Percentiles rank a stretch among this genome's conserved stretches.
These are phyloP conservation scores for Quillaja saponaria DNA, from an alignment of 306 rosid genomes.

Conservation along the genomic window DNA sequence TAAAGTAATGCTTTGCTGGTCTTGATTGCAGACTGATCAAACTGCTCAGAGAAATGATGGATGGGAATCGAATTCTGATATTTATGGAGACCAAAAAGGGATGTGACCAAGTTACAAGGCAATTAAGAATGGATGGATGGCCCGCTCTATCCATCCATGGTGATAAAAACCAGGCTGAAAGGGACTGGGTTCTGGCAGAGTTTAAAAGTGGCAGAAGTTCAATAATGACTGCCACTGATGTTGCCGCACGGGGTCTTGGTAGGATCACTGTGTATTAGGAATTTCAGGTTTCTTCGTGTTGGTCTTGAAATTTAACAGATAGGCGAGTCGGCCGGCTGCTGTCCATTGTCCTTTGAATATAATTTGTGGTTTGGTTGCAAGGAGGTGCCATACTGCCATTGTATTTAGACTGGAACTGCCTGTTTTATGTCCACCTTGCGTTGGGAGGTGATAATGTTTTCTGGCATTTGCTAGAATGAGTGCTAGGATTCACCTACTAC, in stretches of 20 bases:
- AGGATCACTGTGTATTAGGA: conserved; percentile 82
- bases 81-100: conserved; percentile 93
- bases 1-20: conserved; percentile 29
- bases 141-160: conserved; percentile 97
- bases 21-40: conserved; percentile 66
- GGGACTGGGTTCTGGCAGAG: conserved; percentile 98
- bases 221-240: conserved; percentile 99
- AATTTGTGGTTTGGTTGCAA: conserved; percentile 93
- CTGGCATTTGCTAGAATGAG: conserved; percentile 30
- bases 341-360: conserved; percentile 73
- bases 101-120: conserved; percentile 88
- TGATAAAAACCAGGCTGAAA: conserved; percentile 92
- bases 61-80: conserved; percentile 77
- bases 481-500: conserved; percentile 31
- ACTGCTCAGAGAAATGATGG: conserved; percentile 71
- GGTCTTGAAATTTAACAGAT: conserved; percentile 50
- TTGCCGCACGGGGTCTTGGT: conserved; percentile 99
- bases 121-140: conserved; percentile 97
- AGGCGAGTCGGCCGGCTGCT: conserved; percentile 97
- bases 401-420: conserved; percentile 40
- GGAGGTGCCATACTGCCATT: conserved; percentile 45
- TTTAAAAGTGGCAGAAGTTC: conserved; percentile 98
- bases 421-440: conserved; percentile 35
- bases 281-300: conserved; percentile 50
- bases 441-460: conserved; percentile 38